phyloP scores from a whole-genome alignment of 345 rosid species.

The Balakata baccata region DNA sequence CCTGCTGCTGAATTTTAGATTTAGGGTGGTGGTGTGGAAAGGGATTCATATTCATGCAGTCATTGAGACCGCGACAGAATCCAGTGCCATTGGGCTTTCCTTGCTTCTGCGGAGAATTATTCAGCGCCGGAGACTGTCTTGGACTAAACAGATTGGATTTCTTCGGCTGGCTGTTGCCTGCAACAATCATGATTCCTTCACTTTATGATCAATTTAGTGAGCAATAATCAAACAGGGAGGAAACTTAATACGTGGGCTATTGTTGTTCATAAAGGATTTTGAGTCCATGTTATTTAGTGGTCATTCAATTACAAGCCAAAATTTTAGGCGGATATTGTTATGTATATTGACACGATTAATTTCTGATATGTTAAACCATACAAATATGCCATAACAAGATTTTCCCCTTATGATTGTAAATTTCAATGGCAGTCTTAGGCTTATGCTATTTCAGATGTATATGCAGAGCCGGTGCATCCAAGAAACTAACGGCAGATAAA shows the following conservation, averaged over 20 bases:
- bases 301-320: neutral
- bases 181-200: conserved; percentile 15
- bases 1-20: conserved; percentile 39
- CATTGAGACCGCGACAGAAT: conserved; percentile 22
- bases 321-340: conserved; percentile 19
- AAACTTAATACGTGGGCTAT: too few species aligned
- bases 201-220: neutral
- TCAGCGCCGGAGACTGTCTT: conserved; percentile 13
- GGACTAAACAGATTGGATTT: conserved; percentile 7
- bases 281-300: neutral
- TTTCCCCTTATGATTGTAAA: neutral
- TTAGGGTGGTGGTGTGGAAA: conserved; percentile 6
- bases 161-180: conserved; percentile 20
- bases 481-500: conserved; percentile 1
- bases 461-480: neutral
- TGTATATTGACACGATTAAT: neutral
- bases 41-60: conserved; percentile 23
- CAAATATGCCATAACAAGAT: neutral
- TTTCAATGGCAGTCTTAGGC: neutral
- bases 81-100: neutral
- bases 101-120: conserved; percentile 2
- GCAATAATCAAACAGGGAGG: too few species aligned
- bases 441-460: neutral
- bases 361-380: neutral
- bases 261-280: conserved; percentile 6